A percentile compares a stretch with the other conserved stretches of the same genome.
These are phyloP conservation scores for Mycena latifolia DNA, from an alignment of 768 basidiomycete species.

Conservation along the genomic window DNA sequence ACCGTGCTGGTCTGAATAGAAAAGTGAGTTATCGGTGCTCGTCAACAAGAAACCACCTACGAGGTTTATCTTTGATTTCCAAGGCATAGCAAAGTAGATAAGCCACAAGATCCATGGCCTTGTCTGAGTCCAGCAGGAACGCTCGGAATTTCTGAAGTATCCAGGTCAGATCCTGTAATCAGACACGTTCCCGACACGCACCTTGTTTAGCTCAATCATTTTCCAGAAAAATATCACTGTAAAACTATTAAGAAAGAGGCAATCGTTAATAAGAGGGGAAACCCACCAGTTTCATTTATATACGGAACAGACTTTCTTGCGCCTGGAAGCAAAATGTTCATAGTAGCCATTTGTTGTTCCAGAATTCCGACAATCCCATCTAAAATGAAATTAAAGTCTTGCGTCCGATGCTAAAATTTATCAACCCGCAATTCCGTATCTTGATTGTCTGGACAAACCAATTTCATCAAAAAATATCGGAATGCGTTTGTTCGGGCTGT, in stretches of 20 bases:
- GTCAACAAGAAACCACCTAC: slow-evolving; percentile 57
- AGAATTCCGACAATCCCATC: slow-evolving; percentile 77
- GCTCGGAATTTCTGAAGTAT: slow-evolving; percentile 84
- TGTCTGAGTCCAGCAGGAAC: slow-evolving; percentile 86
- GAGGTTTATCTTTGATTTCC: slow-evolving; percentile 94
- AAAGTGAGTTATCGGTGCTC: background rate
- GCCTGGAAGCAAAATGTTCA: slow-evolving; percentile 85
- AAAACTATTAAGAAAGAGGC: background rate
- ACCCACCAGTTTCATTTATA: slow-evolving; percentile 82
- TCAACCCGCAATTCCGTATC: slow-evolving; percentile 17
- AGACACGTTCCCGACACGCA: slow-evolving; percentile 43
- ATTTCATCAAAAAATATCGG: slow-evolving; percentile 90
- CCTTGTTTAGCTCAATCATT: slow-evolving; percentile 93
- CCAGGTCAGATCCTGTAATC: slow-evolving; percentile 9
- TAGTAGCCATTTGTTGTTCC: slow-evolving; percentile 80
- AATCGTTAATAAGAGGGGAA: background rate
- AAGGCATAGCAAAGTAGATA: slow-evolving; percentile 86
- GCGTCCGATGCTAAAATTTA: slow-evolving; percentile 79
- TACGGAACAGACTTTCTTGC: slow-evolving; percentile 88
- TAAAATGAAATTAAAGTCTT: slow-evolving; percentile 90
- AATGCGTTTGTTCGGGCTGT: slow-evolving; percentile 87
- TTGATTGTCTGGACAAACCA: slow-evolving; percentile 58
- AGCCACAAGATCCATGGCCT: slow-evolving; percentile 79
- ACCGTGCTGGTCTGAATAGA: slow-evolving; percentile 85
- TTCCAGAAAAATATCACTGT: slow-evolving; percentile 90